These are phyloP conservation scores for Imleria badia DNA, from an alignment of 768 basidiomycete genomes.

Conservation along the genomic window DNA sequence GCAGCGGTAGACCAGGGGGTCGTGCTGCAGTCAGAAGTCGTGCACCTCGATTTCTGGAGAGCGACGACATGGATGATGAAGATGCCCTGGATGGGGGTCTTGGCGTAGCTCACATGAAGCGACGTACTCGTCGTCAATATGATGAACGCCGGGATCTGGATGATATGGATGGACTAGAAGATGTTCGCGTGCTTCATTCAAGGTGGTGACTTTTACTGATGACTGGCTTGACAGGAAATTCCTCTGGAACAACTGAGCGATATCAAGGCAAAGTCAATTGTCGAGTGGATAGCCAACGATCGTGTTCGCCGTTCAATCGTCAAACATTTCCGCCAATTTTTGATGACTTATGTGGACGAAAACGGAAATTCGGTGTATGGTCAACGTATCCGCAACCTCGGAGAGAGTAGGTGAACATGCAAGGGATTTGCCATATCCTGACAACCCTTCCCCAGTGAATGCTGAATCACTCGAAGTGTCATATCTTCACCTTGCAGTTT, in stretches of 20 bases:
- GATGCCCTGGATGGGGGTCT: slow-evolving; percentile 69
- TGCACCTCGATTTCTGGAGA: slow-evolving; percentile 85
- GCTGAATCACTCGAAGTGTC: slow-evolving; percentile 97
- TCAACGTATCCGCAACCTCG: slow-evolving; percentile 86
- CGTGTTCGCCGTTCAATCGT: slow-evolving; percentile 88
- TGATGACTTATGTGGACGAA: slow-evolving; percentile 95
- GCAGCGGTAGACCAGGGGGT: slow-evolving; percentile 61
- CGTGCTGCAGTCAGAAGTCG: slow-evolving; percentile 78
- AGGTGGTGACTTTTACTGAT: slow-evolving; percentile 13
- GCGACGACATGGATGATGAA: slow-evolving; percentile 76
- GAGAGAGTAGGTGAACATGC: slow-evolving; percentile 70
- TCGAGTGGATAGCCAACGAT: slow-evolving; percentile 96
- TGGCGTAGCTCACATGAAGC: slow-evolving; percentile 69
- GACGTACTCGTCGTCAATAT: slow-evolving; percentile 85
- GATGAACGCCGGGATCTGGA: slow-evolving; percentile 91
- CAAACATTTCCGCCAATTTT: slow-evolving; percentile 90
- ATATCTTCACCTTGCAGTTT: slow-evolving; percentile 88
- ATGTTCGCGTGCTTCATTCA: slow-evolving; percentile 48
- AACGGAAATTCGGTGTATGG: slow-evolving; percentile 92
- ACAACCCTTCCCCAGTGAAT: slow-evolving; percentile 59
- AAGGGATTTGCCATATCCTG: slow-evolving; percentile 8
- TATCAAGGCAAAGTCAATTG: slow-evolving; percentile 96
- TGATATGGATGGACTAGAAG: slow-evolving; percentile 86
- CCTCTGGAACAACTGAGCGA: slow-evolving; percentile 95
- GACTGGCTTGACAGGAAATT: slow-evolving; percentile 61